Evolutionary conservation across 257 asterid species (phyloP).

Genomic region (Solanum dulcamara): DNA sequence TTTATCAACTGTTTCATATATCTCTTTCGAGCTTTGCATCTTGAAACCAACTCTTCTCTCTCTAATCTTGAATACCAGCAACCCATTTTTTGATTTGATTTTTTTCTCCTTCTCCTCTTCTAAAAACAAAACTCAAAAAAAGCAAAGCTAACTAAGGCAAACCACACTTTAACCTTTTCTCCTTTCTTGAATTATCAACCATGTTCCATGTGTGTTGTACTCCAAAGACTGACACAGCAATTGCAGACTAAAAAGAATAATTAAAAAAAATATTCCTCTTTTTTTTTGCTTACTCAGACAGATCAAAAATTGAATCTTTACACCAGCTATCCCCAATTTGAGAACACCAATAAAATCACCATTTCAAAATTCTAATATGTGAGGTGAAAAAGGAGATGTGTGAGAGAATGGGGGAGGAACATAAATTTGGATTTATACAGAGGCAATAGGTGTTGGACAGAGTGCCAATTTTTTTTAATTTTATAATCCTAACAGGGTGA

Average conservation of each 20-base stretch:
- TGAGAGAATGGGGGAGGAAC: not conserved
- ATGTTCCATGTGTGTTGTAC: slow-evolving; percentile 4
- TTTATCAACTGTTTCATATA: slow-evolving; percentile 92
- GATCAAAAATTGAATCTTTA: not conserved
- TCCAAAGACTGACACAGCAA: not conserved
- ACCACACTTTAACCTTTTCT: not conserved
- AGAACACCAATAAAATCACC: not conserved
- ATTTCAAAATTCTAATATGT: not conserved
- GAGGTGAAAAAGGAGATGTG: not conserved
- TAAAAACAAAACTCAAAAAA: not conserved
- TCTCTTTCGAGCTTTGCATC: slow-evolving; percentile 78
- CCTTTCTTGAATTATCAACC: not conserved
- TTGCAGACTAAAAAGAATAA: not conserved
- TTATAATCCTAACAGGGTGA: not conserved
- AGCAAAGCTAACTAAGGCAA: not conserved
- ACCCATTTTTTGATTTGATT: slow-evolving; percentile 48
- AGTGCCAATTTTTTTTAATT: slow-evolving; percentile 24
- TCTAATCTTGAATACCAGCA: slow-evolving; percentile 75
- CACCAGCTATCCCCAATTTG: not conserved
- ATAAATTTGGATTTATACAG: slow-evolving; percentile 6
- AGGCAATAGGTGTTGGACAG: slow-evolving; percentile 39
- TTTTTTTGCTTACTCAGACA: not conserved
- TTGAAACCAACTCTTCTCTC: slow-evolving; percentile 75
- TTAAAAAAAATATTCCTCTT: not conserved
- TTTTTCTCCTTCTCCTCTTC: not conserved